A percentile compares a stretch with the other conserved stretches of the same genome.
Evolutionary conservation across 2,329 filamentous ascomycete species (phyloP).

Genomic region (Meredithiella fracta): DNA sequence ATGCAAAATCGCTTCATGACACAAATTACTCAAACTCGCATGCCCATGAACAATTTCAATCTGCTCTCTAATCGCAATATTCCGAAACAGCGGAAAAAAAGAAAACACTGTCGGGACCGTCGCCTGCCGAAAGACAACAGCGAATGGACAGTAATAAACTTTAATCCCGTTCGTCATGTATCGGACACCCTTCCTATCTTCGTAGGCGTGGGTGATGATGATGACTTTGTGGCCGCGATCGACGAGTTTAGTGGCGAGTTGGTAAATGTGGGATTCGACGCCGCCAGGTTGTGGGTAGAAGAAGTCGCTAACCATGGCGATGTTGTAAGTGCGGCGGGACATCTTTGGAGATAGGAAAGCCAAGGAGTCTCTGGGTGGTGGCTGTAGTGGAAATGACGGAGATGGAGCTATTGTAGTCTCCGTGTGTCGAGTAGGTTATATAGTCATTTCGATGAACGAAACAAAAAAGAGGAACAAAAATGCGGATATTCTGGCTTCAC

Average conservation of each 20-base stretch:
- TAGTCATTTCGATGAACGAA: too few relatives aligned
- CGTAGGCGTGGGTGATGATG: slow-evolving; percentile 89
- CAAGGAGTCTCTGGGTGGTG: too few relatives aligned
- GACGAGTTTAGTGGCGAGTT: slow-evolving; percentile 87
- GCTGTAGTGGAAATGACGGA: too few relatives aligned
- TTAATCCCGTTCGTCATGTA: slow-evolving; percentile 97
- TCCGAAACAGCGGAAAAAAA: slow-evolving; percentile 93
- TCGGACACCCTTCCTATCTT: slow-evolving; percentile 76
- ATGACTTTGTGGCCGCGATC: slow-evolving; percentile 97
- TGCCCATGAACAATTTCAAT: slow-evolving; percentile 99
- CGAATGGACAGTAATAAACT: slow-evolving; percentile 92
- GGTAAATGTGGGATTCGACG: slow-evolving; percentile 96
- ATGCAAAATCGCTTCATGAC: slow-evolving; percentile 87
- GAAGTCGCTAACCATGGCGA: slow-evolving; percentile 95
- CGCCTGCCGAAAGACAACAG: slow-evolving; percentile 84
- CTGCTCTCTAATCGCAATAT: slow-evolving; percentile 83
- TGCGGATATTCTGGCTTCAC: too few relatives aligned
- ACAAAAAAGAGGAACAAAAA: too few relatives aligned
- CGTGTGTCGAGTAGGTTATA: too few relatives aligned
- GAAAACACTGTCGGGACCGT: slow-evolving; percentile 97
- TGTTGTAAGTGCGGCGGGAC: slow-evolving; percentile 45
- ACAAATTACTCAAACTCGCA: slow-evolving; percentile 79
- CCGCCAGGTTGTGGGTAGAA: slow-evolving; percentile 97
- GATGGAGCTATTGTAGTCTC: too few relatives aligned
- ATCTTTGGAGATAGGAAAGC: slow-evolving; percentile 22